Conservation (phyloP, 163 green algal species). For the Scenedesmus sp. region DNA sequence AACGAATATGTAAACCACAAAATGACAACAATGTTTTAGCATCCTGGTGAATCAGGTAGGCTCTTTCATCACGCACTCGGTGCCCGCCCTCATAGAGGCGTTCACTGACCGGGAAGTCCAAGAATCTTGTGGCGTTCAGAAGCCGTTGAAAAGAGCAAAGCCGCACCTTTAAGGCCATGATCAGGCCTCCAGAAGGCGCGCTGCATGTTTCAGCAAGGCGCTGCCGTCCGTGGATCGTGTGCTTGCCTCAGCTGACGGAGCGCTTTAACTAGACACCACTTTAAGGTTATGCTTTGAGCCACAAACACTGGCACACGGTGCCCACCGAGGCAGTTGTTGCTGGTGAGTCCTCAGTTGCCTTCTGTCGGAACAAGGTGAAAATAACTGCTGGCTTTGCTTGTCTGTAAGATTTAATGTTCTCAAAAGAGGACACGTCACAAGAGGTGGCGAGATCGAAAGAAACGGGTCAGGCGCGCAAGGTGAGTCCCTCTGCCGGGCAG, state of each 20-base stretch:
- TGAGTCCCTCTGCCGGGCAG: not conserved
- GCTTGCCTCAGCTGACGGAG: not conserved
- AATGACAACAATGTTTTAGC: not conserved
- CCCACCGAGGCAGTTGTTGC: not conserved
- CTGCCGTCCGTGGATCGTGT: slow-evolving; percentile 8
- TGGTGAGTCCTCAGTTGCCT: not conserved
- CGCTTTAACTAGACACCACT: not conserved
- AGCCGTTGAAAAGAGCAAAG: not conserved
- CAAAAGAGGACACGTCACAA: not conserved
- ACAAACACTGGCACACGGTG: not conserved
- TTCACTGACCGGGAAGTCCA: not conserved
- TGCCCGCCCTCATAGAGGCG: not conserved
- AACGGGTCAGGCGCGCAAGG: not conserved
- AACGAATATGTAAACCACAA: not conserved
- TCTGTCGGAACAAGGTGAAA: not conserved
- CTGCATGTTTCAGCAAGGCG: not conserved
- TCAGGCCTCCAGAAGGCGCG: not conserved
- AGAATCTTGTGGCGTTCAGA: not conserved
- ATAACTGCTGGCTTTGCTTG: not conserved
- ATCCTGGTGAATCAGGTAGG: not conserved
- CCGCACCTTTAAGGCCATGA: not conserved
- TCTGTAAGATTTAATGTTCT: not conserved
- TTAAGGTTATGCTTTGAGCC: not conserved
- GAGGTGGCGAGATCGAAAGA: not conserved
- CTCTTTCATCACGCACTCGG: not conserved